phyloP scores from a whole-genome alignment of 1,284 basidiomycete genomes.

The Puccinia polysora region DNA sequence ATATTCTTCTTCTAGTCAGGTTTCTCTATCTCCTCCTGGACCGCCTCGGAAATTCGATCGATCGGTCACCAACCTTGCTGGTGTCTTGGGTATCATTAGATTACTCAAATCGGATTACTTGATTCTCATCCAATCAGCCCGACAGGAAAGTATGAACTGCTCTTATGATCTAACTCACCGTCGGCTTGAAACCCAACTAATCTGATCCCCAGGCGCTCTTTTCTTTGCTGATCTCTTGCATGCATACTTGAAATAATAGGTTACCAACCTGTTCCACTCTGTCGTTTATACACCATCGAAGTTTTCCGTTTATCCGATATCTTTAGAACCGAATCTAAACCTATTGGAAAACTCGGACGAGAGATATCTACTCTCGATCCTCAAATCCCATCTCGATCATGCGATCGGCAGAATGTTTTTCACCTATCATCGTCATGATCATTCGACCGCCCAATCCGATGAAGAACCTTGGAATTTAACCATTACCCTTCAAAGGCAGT shows the following conservation, averaged over 20 bases:
- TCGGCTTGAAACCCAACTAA: too few relatives aligned
- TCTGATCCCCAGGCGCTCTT: neutral
- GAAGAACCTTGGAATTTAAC: conserved; percentile 39
- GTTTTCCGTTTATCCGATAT: conserved; percentile 35
- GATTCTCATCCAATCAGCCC: conserved; percentile 33
- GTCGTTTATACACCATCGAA: conserved; percentile 23
- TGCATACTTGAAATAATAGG: conserved; percentile 14
- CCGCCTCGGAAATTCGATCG: conserved; percentile 27
- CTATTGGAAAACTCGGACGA: conserved; percentile 22
- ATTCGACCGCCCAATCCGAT: conserved; percentile 3
- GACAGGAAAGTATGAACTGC: conserved; percentile 21
- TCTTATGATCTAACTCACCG: neutral
- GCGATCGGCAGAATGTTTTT: conserved; percentile 31
- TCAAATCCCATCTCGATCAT: conserved; percentile 41
- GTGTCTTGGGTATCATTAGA: conserved; percentile 29
- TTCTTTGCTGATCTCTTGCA: neutral
- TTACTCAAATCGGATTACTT: conserved; percentile 41
- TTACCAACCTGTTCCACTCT: conserved; percentile 36
- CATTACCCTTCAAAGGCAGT: conserved; percentile 19
- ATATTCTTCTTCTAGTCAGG: neutral
- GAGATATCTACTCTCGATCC: conserved; percentile 26
- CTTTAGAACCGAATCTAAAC: conserved; percentile 23
- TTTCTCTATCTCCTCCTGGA: conserved; percentile 16
- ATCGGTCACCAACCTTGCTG: conserved; percentile 19
- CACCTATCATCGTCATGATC: conserved; percentile 24